Conservation (phyloP, 176 grass and related monocot species). For the Carex cristatella region DNA sequence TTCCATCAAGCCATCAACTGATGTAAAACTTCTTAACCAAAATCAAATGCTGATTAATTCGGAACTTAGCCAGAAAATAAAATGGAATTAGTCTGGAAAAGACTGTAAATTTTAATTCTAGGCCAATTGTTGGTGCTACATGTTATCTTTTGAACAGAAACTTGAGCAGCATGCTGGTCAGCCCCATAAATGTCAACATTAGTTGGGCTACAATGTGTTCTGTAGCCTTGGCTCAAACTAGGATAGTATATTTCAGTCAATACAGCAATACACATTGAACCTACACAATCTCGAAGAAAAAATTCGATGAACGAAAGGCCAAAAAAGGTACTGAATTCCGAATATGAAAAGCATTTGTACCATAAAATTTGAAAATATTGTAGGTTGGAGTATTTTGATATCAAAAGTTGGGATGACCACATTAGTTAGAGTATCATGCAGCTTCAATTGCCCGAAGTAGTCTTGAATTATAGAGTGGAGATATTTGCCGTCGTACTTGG, state of each 20-base stretch:
- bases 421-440: constrained; percentile 45
- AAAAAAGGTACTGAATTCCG: neutral
- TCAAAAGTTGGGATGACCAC: constrained; percentile 53
- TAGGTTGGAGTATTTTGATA: constrained; percentile 40
- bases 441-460: neutral
- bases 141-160: neutral
- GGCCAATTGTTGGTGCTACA: neutral
- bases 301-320: neutral
- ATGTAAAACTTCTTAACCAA: neutral
- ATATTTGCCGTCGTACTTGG: constrained; percentile 47
- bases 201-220: neutral
- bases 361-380: constrained; percentile 52
- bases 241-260: neutral
- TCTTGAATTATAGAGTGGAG: constrained; percentile 40
- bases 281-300: neutral
- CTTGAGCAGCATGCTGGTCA: neutral
- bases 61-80: neutral
- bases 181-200: neutral
- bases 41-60: neutral
- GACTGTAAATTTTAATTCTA: neutral
- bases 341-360: neutral
- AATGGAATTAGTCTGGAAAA: neutral
- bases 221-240: neutral
- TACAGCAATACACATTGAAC: neutral
- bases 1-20: neutral